These are phyloP conservation scores for Nymphaea thermarum DNA, from an alignment of 164 flowering plant species.

Conservation along the genomic window DNA sequence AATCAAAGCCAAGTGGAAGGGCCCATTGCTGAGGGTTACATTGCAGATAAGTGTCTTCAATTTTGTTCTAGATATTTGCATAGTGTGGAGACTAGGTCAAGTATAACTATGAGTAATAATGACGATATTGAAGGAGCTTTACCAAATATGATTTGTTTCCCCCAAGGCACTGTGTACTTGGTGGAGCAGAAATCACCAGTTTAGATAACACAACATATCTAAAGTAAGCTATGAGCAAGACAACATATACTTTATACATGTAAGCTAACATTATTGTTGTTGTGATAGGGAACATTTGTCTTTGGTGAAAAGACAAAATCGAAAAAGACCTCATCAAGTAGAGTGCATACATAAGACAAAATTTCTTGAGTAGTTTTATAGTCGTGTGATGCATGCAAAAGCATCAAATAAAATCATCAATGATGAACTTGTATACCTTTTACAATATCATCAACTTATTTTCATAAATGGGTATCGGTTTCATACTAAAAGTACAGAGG, in stretches of 20 bases:
- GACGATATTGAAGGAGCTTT: neutral
- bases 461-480: neutral
- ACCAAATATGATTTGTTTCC: neutral
- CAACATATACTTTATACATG: neutral
- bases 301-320: neutral
- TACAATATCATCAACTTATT: neutral
- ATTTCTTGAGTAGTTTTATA: neutral
- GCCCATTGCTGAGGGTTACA: constrained; percentile 7
- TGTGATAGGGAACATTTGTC: neutral
- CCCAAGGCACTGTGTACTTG: too few relatives aligned
- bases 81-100: neutral
- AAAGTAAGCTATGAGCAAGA: neutral
- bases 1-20: constrained; percentile 5
- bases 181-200: neutral
- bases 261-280: neutral
- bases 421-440: neutral
- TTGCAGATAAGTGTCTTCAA: constrained; percentile 3
- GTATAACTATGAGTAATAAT: neutral
- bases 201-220: neutral
- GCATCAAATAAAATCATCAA: neutral
- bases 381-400: neutral
- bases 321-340: neutral
- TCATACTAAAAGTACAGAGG: neutral
- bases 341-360: neutral
- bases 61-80: constrained; percentile 1